Evolutionary conservation across 1,284 basidiomycete genomes (phyloP).

Genomic region (Microbotryum lychnidis-dioicae): DNA sequence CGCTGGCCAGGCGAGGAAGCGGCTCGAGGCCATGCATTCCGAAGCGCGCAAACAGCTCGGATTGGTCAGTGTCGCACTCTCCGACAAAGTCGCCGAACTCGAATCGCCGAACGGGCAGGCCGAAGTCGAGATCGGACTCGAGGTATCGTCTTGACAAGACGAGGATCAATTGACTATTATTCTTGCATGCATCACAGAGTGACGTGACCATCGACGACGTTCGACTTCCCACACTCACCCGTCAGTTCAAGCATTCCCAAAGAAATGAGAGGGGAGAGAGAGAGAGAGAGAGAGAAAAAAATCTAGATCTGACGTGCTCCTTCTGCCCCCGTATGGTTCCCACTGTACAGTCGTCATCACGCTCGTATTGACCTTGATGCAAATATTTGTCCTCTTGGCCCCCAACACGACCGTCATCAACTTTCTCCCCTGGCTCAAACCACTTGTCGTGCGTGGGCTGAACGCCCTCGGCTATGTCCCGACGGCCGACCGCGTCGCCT

Average conservation of each 20-base stretch:
- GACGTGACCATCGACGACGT: conserved; percentile 1
- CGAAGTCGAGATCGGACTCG: too few relatives aligned
- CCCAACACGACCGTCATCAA: not conserved
- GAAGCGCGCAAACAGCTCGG: conserved; percentile 11
- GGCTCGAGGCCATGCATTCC: conserved; percentile 20
- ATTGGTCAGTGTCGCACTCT: conserved; percentile 4
- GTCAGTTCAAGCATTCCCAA: too few relatives aligned
- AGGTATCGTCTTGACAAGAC: not conserved
- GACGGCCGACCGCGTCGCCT: not conserved
- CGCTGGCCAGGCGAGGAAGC: conserved; percentile 17
- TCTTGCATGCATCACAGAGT: not conserved
- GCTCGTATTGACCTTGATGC: not conserved
- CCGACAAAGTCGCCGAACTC: not conserved
- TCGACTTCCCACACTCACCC: too few relatives aligned
- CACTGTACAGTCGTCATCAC: not conserved
- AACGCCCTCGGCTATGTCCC: not conserved
- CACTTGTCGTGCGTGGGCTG: conserved; percentile 2
- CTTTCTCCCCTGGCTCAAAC: conserved; percentile 1
- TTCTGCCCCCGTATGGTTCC: not conserved
- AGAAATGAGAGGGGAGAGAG: too few relatives aligned
- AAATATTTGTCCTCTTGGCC: not conserved
- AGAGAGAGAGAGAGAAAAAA: too few relatives aligned
- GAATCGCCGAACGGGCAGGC: not conserved
- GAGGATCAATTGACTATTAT: not conserved
- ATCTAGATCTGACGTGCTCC: not conserved